phyloP scores from a whole-genome alignment of 495 filamentous ascomycete species.

The Pyrenopolyporus hunteri region DNA sequence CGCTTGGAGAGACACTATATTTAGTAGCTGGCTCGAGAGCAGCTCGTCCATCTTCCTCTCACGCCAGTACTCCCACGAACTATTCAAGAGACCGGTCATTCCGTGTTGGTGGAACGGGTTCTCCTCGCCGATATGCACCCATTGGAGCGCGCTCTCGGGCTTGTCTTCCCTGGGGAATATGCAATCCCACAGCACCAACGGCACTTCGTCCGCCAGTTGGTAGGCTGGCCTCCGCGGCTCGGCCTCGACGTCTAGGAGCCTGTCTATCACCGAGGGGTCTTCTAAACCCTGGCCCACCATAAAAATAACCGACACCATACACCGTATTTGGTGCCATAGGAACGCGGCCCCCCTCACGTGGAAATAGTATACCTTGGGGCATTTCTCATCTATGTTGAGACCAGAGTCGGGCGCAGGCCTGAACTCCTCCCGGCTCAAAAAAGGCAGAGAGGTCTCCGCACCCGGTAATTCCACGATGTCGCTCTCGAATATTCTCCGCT shows the following conservation, averaged over 20 bases:
- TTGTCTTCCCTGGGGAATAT: constrained; percentile 67
- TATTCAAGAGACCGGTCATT: constrained; percentile 68
- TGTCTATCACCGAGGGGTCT: constrained; percentile 67
- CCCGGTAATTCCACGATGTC: constrained; percentile 72
- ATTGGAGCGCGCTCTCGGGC: constrained; percentile 68
- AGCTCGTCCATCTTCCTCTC: constrained; percentile 87
- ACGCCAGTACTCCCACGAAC: constrained; percentile 82
- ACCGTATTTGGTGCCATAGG: constrained; percentile 96
- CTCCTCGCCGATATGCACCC: constrained; percentile 76
- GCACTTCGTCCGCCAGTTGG: constrained; percentile 85
- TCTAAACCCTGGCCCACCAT: constrained; percentile 91
- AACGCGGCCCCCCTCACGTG: constrained; percentile 90
- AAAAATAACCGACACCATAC: constrained; percentile 88
- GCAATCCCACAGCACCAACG: constrained; percentile 94
- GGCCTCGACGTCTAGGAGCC: constrained; percentile 72
- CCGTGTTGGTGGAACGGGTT: constrained; percentile 59
- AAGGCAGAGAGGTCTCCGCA: constrained; percentile 53
- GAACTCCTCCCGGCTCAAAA: constrained; percentile 41
- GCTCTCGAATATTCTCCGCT: constrained; percentile 74
- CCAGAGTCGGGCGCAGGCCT: constrained; percentile 13
- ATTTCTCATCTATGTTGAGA: constrained; percentile 7
- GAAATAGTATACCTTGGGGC: constrained; percentile 82
- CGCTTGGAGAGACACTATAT: constrained; percentile 62
- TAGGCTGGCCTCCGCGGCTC: constrained; percentile 80
- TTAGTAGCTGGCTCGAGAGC: constrained; percentile 70